Base-by-base conservation (phyloP, 2,329 filamentous ascomycete species). In the Rhynchosporium agropyri region DNA sequence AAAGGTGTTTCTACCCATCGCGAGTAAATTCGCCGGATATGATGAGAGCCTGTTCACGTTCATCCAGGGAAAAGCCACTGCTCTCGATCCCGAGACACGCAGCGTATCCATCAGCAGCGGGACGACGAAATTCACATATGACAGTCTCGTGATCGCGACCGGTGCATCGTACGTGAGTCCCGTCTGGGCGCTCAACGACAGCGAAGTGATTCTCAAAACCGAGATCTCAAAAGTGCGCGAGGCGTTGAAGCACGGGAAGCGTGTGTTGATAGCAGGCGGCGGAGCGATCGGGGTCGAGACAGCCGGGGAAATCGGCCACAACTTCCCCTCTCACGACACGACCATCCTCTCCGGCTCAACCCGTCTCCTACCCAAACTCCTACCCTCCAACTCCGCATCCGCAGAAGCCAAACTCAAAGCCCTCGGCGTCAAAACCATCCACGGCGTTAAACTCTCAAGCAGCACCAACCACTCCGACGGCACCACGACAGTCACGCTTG, bases 131-230 rank as follows among this genome's bases (percentile, higher is more conserved):
- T 20, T 67, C 6, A 67, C 68, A 15, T 86, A 85, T 70, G 76
- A 83, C 65, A 79, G 77, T 31, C 75, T 85, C 36, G 68, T 86
- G 63, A 74, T 86, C 38, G 82, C 83, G 7, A 86, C 83, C 1
- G 84, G 84, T 8, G 73, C 58, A 71, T 69, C 26, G 75, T 77
- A 15, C 71, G 70, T 63, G 76, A 81, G 75, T 78, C 82, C 60
- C 6, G 59, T 69, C 1, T 84, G 80, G 75, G 84, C 83, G 72
- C 71, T 72, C 29, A 67, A 81, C 26, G 76, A 72, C 9, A 76
- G 76, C 3, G 76, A 78, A 0, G 74, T 77, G 45, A 20, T 48
- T 8, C 63, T 62, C n/a, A 58, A 60, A 20, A 28, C 38, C 12
- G 38, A 51, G 15, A 57, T 63, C 28, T 20, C 53, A 12, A 48